Evolutionary conservation across 2,329 filamentous ascomycete genomes (phyloP).

Genomic region (Macroventuria anomochaeta): DNA sequence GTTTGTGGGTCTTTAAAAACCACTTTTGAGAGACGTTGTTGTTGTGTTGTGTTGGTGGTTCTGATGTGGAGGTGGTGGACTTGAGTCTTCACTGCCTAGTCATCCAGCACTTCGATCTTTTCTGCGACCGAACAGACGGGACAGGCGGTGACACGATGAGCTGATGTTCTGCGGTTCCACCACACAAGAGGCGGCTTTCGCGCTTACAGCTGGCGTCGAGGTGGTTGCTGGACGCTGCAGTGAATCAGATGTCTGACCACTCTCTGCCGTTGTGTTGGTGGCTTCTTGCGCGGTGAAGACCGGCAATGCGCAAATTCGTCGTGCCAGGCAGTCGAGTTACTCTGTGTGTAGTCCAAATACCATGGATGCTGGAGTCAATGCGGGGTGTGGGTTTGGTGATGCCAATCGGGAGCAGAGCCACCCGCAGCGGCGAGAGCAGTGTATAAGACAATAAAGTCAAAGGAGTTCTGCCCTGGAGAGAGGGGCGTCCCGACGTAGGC

Average conservation of each 20-base stretch:
- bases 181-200: slow-evolving; percentile 28
- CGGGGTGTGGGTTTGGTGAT: slow-evolving; percentile 25
- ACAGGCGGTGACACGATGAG: slow-evolving; percentile 20
- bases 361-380: slow-evolving; percentile 15
- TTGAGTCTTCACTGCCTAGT: neutral
- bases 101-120: neutral
- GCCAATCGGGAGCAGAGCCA: slow-evolving; percentile 32
- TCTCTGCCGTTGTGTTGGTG: slow-evolving; percentile 3
- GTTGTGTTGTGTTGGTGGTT: slow-evolving; percentile 1
- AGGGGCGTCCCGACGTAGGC: slow-evolving; percentile 39
- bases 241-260: slow-evolving; percentile 1
- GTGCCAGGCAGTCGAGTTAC: neutral
- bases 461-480: slow-evolving; percentile 27
- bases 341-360: slow-evolving; percentile 3
- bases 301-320: slow-evolving; percentile 1
- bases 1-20: neutral
- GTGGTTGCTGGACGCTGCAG: neutral
- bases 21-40: neutral
- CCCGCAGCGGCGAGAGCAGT: slow-evolving; percentile 39
- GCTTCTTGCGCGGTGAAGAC: slow-evolving; percentile 3
- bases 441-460: slow-evolving; percentile 37
- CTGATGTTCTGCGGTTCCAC: slow-evolving; percentile 22
- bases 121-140: slow-evolving; percentile 11
- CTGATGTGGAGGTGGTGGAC: neutral
- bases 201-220: slow-evolving; percentile 21